phyloP scores from a whole-genome alignment of 2,329 filamentous ascomycete species.

The Colletotrichum lini region DNA sequence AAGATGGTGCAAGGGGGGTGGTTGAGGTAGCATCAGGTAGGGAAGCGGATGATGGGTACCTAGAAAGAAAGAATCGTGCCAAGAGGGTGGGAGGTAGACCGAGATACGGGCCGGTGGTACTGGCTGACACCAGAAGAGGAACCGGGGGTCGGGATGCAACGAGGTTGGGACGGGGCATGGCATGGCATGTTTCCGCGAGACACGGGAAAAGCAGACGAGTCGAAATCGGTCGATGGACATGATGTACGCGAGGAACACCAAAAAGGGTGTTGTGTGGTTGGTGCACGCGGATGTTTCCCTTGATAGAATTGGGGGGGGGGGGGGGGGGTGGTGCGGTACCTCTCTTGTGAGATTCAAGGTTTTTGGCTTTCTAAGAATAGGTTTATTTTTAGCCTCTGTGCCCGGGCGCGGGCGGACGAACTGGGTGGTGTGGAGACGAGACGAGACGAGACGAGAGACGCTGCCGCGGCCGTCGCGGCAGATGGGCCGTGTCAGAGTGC shows the following conservation, averaged over 20 bases:
- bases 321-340: neutral
- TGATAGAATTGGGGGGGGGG: neutral
- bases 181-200: neutral
- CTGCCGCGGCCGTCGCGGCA: slow-evolving; percentile 22
- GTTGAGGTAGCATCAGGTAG: neutral
- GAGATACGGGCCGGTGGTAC: neutral
- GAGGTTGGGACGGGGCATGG: neutral
- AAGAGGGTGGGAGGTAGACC: neutral
- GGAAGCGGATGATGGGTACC: slow-evolving; percentile 5
- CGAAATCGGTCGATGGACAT: neutral
- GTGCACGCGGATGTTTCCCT: neutral
- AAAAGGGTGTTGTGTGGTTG: slow-evolving; percentile 11
- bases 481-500: slow-evolving; percentile 5
- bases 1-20: neutral
- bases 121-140: neutral
- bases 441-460: neutral
- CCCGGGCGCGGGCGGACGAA: slow-evolving; percentile 22
- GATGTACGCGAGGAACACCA: neutral
- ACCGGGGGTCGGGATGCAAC: neutral
- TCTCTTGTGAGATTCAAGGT: neutral
- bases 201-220: neutral
- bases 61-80: slow-evolving; percentile 8
- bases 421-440: slow-evolving; percentile 14
- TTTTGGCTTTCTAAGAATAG: slow-evolving; percentile 35
- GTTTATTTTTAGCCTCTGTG: slow-evolving; percentile 25